Percentiles rank a stretch among this genome's conserved stretches.
Conservation (phyloP, 176 grass and related monocot genomes). For the Neostapfia colusana region DNA sequence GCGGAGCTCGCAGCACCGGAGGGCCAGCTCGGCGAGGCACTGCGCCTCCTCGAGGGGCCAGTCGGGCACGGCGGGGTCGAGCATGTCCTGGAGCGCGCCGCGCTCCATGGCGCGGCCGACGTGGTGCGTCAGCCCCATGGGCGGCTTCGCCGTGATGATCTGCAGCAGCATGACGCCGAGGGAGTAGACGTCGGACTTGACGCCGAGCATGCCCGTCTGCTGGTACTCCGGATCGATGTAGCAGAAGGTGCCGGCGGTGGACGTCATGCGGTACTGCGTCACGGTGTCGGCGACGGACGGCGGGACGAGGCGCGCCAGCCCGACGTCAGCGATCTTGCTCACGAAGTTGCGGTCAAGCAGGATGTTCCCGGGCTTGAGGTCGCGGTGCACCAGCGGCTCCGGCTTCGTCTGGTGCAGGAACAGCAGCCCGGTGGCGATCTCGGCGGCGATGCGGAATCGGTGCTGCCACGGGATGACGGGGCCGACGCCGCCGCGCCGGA, state of each 20-base stretch:
- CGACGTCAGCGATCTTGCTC: slow-evolving; percentile 96
- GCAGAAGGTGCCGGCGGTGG: slow-evolving; percentile 71
- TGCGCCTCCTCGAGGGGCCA: slow-evolving; percentile 76
- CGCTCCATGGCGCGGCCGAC: slow-evolving; percentile 51
- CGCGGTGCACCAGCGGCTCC: slow-evolving; percentile 91
- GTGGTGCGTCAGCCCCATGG: slow-evolving; percentile 72
- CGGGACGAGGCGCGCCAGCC: slow-evolving; percentile 78
- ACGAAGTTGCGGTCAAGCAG: slow-evolving; percentile 84
- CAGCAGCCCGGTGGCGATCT: slow-evolving; percentile 77
- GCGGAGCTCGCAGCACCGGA: slow-evolving; percentile 50
- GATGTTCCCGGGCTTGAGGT: slow-evolving; percentile 90
- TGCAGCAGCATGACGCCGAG: slow-evolving; percentile 73
- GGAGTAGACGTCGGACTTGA: slow-evolving; percentile 75
- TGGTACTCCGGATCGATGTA: slow-evolving; percentile 95
- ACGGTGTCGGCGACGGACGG: slow-evolving; percentile 58
- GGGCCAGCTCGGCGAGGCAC: slow-evolving; percentile 54
- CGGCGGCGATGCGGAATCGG: slow-evolving; percentile 78
- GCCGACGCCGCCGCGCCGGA: slow-evolving; percentile 48
- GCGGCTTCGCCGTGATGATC: slow-evolving; percentile 64
- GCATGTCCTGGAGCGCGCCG: slow-evolving; percentile 48
- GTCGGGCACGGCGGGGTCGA: slow-evolving; percentile 52
- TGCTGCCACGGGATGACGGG: slow-evolving; percentile 82
- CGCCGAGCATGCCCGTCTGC: slow-evolving; percentile 78
- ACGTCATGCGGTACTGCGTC: slow-evolving; percentile 80
- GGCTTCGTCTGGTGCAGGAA: slow-evolving; percentile 95